Evolutionary conservation across 371 early-diverging fungal genomes (phyloP).

Genomic region (Catenaria anguillulae): DNA sequence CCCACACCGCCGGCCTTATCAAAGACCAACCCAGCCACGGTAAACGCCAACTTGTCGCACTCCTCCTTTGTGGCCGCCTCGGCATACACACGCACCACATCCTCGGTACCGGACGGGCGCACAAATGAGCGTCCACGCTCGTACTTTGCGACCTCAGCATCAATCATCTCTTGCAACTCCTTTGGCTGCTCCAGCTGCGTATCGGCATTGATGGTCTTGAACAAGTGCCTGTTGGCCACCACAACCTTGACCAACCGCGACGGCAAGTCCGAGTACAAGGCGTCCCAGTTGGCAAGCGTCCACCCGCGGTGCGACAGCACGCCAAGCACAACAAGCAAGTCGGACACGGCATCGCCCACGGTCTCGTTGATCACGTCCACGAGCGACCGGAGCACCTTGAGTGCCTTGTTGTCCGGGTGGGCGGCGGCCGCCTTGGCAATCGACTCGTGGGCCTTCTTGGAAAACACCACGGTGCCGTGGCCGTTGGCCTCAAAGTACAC

Average conservation of each 20-base stretch:
- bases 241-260: slow-evolving; percentile 91
- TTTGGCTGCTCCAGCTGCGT: slow-evolving; percentile 72
- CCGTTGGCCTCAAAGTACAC: slow-evolving; percentile 99
- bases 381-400: slow-evolving; percentile 58
- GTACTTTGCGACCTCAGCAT: slow-evolving; percentile 63
- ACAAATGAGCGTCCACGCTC: slow-evolving; percentile 83
- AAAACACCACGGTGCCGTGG: slow-evolving; percentile 98
- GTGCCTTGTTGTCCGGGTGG: slow-evolving; percentile 28
- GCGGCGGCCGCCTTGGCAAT: slow-evolving; percentile 32
- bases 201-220: slow-evolving; percentile 92
- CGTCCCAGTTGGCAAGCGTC: slow-evolving; percentile 75
- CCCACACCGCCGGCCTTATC: slow-evolving; percentile 87
- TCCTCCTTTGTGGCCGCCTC: slow-evolving; percentile 84
- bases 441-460: slow-evolving; percentile 55
- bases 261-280: slow-evolving; percentile 85
- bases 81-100: slow-evolving; percentile 96
- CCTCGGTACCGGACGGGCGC: slow-evolving; percentile 99
- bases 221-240: slow-evolving; percentile 68
- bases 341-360: slow-evolving; percentile 98
- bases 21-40: slow-evolving; percentile 70
- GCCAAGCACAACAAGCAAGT: slow-evolving; percentile 89
- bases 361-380: slow-evolving; percentile 91
- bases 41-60: slow-evolving; percentile 62
- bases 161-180: slow-evolving; percentile 81
- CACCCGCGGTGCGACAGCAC: slow-evolving; percentile 69